These are phyloP conservation scores for Grosmannia clavigera DNA, from an alignment of 2,329 filamentous ascomycete species.

Conservation along the genomic window DNA sequence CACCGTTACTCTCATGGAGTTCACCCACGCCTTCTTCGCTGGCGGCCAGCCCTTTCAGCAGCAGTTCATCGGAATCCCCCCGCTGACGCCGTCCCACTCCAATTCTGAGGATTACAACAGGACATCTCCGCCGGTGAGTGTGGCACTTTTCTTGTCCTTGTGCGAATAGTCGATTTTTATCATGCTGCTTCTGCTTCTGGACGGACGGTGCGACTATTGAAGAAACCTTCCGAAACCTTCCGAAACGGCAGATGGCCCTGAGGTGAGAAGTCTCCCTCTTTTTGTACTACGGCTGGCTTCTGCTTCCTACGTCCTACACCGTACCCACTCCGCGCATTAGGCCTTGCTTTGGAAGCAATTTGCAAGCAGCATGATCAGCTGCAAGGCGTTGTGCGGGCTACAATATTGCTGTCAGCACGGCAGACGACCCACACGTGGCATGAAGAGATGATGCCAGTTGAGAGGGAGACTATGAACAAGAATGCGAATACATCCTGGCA, in stretches of 20 bases:
- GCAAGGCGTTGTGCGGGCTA: background rate
- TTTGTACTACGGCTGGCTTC: background rate
- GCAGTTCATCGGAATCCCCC: conserved; percentile 41
- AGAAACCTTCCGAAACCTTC: background rate
- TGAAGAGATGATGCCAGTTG: background rate
- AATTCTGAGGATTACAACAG: conserved; percentile 44
- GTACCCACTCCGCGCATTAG: conserved; percentile 10
- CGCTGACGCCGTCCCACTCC: conserved; percentile 42
- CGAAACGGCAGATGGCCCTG: background rate
- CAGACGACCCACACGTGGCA: background rate
- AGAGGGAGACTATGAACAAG: background rate
- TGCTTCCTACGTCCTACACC: background rate
- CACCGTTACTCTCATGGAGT: conserved; percentile 33
- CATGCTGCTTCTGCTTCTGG: no score
- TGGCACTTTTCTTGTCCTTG: background rate
- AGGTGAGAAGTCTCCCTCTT: background rate
- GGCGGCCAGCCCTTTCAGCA: conserved; percentile 38
- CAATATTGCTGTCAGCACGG: no score
- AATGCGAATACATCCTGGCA: background rate
- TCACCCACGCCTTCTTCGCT: conserved; percentile 33
- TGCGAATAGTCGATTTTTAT: background rate
- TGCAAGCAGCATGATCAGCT: background rate
- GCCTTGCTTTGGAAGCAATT: conserved; percentile 13
- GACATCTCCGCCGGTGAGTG: conserved; percentile 42
- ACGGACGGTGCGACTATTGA: no score